These are phyloP conservation scores for Jamesozyma piceae DNA, from an alignment of 805 yeast species.

Conservation along the genomic window DNA sequence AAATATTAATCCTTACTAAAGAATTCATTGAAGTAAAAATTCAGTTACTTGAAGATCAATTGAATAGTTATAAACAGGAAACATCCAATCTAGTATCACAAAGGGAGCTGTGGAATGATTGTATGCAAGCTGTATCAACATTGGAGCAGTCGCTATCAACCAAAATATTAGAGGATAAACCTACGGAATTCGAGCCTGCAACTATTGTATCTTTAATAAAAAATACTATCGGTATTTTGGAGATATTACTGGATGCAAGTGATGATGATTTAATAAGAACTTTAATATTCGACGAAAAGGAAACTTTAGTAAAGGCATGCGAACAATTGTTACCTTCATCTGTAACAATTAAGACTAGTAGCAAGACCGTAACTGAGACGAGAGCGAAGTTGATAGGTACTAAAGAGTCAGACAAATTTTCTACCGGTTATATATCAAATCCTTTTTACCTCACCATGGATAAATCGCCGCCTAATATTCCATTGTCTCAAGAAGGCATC, in stretches of 20 bases:
- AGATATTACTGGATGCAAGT: background rate
- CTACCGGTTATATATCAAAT: background rate
- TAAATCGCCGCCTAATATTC: slow-evolving; percentile 27
- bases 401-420: background rate
- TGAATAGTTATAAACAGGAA: slow-evolving; percentile 19
- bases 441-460: slow-evolving; percentile 13
- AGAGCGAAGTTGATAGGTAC: too few relatives aligned
- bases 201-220: background rate
- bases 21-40: slow-evolving; percentile 23
- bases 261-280: slow-evolving; percentile 4
- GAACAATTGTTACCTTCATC: slow-evolving; percentile 7
- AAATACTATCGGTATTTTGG: background rate
- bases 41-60: slow-evolving; percentile 15
- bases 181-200: background rate
- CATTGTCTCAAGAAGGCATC: slow-evolving; percentile 6
- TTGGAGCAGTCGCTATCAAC: slow-evolving; percentile 15
- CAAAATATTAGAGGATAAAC: background rate
- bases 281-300: slow-evolving; percentile 13
- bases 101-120: slow-evolving; percentile 20
- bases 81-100: slow-evolving; percentile 10
- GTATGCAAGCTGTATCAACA: slow-evolving; percentile 9
- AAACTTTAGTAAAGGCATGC: slow-evolving; percentile 16
- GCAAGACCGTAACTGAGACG: too few relatives aligned
- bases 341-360: background rate
- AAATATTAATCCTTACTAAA: slow-evolving; percentile 13